phyloP scores from a whole-genome alignment of 2,329 filamentous ascomycete genomes.

The Fusarium sp. region DNA sequence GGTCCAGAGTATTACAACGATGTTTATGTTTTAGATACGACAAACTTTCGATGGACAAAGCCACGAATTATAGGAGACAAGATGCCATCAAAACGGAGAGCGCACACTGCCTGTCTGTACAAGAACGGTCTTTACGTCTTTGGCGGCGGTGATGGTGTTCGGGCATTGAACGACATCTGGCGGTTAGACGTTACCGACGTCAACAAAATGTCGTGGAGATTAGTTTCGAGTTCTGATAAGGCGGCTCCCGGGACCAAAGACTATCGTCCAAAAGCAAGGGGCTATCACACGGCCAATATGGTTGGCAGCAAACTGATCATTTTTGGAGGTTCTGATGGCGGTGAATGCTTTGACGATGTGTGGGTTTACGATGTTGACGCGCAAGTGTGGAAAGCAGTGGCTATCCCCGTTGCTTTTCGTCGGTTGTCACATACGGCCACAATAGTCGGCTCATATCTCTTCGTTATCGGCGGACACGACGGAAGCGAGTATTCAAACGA shows the following conservation, averaged over 20 bases:
- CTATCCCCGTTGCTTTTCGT: slow-evolving; percentile 70
- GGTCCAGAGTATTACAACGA: slow-evolving; percentile 79
- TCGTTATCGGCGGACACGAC: slow-evolving; percentile 77
- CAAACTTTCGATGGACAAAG: slow-evolving; percentile 75
- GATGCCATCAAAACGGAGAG: slow-evolving; percentile 70
- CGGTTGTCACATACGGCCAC: slow-evolving; percentile 77
- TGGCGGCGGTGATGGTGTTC: slow-evolving; percentile 76
- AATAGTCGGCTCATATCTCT: slow-evolving; percentile 76
- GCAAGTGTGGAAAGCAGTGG: slow-evolving; percentile 69
- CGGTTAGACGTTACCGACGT: slow-evolving; percentile 76
- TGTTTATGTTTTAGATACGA: slow-evolving; percentile 77
- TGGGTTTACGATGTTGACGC: slow-evolving; percentile 79
- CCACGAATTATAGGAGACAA: slow-evolving; percentile 70
- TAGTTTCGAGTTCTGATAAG: slow-evolving; percentile 66
- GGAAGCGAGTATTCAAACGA: slow-evolving; percentile 77
- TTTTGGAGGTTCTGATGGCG: slow-evolving; percentile 76
- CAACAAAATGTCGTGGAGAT: slow-evolving; percentile 76
- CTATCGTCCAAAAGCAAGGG: slow-evolving; percentile 70
- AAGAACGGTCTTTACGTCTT: slow-evolving; percentile 80
- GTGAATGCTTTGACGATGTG: slow-evolving; percentile 78
- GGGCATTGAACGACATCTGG: slow-evolving; percentile 78
- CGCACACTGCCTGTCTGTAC: slow-evolving; percentile 78
- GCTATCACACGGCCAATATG: slow-evolving; percentile 80
- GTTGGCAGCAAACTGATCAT: slow-evolving; percentile 79
- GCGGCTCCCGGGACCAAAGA: slow-evolving; percentile 52